Evolutionary conservation across 208 protist genomes (phyloP).

Genomic region (Trypanosomatidae sp.): DNA sequence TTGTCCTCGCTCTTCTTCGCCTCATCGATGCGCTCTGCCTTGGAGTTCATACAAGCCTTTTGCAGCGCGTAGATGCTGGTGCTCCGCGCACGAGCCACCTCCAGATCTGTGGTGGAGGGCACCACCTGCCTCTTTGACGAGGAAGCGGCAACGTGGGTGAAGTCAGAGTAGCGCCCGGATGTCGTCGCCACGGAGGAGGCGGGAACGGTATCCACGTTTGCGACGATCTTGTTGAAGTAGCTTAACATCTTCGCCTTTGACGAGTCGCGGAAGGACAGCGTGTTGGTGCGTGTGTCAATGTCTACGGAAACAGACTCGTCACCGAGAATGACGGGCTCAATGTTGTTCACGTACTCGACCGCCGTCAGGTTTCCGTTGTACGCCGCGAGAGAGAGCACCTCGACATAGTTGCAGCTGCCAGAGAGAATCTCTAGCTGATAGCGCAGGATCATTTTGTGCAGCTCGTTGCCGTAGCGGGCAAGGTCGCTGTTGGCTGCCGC

Average conservation of each 20-base stretch:
- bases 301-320: slow-evolving; percentile 59
- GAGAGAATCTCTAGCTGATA: slow-evolving; percentile 60
- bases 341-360: slow-evolving; percentile 53
- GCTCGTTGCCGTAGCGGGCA: slow-evolving; percentile 23
- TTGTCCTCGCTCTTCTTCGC: slow-evolving; percentile 34
- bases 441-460: slow-evolving; percentile 50
- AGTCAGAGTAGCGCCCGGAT: slow-evolving; percentile 21
- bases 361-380: slow-evolving; percentile 40
- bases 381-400: slow-evolving; percentile 42
- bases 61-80: slow-evolving; percentile 45
- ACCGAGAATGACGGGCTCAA: slow-evolving; percentile 67
- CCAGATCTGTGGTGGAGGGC: slow-evolving; percentile 40
- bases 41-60: slow-evolving; percentile 38
- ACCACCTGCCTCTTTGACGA: slow-evolving; percentile 13
- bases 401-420: slow-evolving; percentile 38
- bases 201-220: slow-evolving; percentile 22
- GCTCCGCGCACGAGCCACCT: slow-evolving; percentile 36
- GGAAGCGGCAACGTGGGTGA: slow-evolving; percentile 18
- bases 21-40: slow-evolving; percentile 35
- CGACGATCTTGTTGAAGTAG: slow-evolving; percentile 44
- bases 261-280: slow-evolving; percentile 63
- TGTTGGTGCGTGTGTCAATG: slow-evolving; percentile 68
- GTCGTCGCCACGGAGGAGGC: slow-evolving; percentile 24
- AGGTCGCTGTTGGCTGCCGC: slow-evolving; percentile 23
- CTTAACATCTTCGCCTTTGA: slow-evolving; percentile 59